Conservation (phyloP, 768 basidiomycete species). For the Naganishia vaughanmartiniae region DNA sequence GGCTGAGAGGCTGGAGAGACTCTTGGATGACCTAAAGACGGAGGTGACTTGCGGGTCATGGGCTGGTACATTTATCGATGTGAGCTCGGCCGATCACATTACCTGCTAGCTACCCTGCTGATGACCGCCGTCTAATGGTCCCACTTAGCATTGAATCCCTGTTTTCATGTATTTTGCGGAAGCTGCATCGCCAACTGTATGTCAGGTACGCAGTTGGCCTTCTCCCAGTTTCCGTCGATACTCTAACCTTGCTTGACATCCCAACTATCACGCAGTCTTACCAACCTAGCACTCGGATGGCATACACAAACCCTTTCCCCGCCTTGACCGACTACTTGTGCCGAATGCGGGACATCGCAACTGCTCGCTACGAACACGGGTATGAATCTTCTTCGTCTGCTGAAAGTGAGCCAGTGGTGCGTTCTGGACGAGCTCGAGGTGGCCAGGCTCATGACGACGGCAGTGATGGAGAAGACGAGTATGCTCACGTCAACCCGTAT, state of each 20-base stretch:
- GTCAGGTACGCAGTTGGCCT: not conserved
- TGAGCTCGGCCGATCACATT: not conserved
- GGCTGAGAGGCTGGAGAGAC: slow-evolving; percentile 9
- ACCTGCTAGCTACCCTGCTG: not conserved
- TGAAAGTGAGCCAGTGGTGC: not conserved
- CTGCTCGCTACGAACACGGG: slow-evolving; percentile 10
- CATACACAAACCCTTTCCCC: slow-evolving; percentile 26
- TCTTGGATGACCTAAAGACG: slow-evolving; percentile 25
- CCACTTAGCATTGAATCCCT: slow-evolving; percentile 23
- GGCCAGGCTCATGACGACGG: not conserved
- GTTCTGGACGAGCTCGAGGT: not conserved
- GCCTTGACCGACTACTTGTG: slow-evolving; percentile 10
- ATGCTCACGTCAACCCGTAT: slow-evolving; percentile 10
- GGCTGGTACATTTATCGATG: slow-evolving; percentile 30
- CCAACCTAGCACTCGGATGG: slow-evolving; percentile 17
- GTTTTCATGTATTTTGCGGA: slow-evolving; percentile 29
- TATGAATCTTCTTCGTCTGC: slow-evolving; percentile 11
- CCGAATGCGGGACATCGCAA: not conserved
- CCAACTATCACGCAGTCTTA: slow-evolving; percentile 18
- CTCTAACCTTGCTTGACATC: not conserved
- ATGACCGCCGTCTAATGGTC: not conserved
- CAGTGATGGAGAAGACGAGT: slow-evolving; percentile 19
- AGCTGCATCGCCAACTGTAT: slow-evolving; percentile 27
- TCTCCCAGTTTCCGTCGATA: not conserved
- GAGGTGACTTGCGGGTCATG: slow-evolving; percentile 31